Evolutionary conservation across 768 basidiomycete genomes (phyloP).

Genomic region (Lentinula raphanica): DNA sequence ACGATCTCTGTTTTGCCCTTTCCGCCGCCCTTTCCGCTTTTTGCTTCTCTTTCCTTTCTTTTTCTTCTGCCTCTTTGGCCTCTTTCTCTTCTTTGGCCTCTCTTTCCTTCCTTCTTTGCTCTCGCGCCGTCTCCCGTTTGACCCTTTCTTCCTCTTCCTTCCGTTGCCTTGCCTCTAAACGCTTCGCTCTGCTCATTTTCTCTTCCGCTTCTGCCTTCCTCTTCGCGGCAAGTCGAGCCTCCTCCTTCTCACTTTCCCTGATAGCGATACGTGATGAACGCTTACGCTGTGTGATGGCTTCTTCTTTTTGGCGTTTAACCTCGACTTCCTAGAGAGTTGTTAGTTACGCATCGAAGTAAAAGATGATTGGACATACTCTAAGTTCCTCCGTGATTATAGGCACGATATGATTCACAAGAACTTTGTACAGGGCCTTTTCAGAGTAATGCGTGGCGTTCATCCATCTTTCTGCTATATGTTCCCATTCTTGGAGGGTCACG

Average conservation of each 20-base stretch:
- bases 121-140: conserved; percentile 55
- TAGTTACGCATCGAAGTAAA: conserved; percentile 7
- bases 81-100: conserved; percentile 35
- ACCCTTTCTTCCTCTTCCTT: conserved; percentile 53
- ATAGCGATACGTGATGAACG: conserved; percentile 85
- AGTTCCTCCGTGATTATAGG: conserved; percentile 68
- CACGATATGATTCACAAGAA: conserved; percentile 59
- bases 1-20: not conserved
- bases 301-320: conserved; percentile 57
- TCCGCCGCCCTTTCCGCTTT: not conserved
- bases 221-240: conserved; percentile 54
- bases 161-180: conserved; percentile 51
- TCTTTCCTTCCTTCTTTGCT: conserved; percentile 45
- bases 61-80: conserved; percentile 28
- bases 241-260: conserved; percentile 76
- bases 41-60: conserved; percentile 11
- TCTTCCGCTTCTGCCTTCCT: conserved; percentile 63
- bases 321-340: conserved; percentile 48
- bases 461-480: conserved; percentile 70
- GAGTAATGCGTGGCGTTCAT: conserved; percentile 70
- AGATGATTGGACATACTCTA: conserved; percentile 37
- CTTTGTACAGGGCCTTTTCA: conserved; percentile 74
- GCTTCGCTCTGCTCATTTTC: conserved; percentile 56
- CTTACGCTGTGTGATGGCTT: conserved; percentile 79
- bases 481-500: conserved; percentile 81